Conservation (phyloP, 345 rosid species). For the Aurinia saxatilis region DNA sequence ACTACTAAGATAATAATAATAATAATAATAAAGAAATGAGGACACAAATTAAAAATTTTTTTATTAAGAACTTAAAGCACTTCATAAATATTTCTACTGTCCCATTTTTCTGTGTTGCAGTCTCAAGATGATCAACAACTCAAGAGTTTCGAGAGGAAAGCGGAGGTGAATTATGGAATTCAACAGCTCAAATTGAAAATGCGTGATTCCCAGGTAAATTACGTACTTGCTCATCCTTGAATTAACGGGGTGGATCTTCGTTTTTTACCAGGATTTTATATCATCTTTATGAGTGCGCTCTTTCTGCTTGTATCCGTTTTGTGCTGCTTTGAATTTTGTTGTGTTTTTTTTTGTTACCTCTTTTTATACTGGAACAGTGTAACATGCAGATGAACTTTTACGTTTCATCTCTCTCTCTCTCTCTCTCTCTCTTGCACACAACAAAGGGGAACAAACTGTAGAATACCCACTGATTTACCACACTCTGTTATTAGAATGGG, state of each 20-base stretch:
- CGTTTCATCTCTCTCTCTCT: neutral
- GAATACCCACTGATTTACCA: neutral
- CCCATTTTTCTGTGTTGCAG: conserved; percentile 34
- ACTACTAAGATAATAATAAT: too few relatives aligned
- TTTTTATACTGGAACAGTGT: neutral
- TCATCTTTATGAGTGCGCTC: neutral
- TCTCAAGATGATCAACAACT: conserved; percentile 79
- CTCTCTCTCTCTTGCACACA: too few relatives aligned
- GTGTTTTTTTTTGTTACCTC: neutral
- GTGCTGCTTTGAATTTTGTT: neutral
- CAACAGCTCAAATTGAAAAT: conserved; percentile 90
- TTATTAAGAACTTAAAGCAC: neutral
- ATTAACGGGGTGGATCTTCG: neutral
- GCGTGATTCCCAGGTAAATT: conserved; percentile 94
- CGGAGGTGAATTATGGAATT: conserved; percentile 91
- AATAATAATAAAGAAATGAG: neutral
- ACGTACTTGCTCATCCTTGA: neutral
- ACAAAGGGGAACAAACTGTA: neutral
- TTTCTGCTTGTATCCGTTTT: neutral
- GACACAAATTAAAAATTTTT: neutral
- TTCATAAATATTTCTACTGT: neutral
- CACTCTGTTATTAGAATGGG: neutral
- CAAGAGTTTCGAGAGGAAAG: conserved; percentile 73
- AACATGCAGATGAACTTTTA: neutral
- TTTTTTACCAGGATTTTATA: neutral